A percentile compares a stretch with the other conserved stretches of the same genome.
Evolutionary conservation across 108 stramenopile species (phyloP).

Genomic region (Stephanodiscus triporus): DNA sequence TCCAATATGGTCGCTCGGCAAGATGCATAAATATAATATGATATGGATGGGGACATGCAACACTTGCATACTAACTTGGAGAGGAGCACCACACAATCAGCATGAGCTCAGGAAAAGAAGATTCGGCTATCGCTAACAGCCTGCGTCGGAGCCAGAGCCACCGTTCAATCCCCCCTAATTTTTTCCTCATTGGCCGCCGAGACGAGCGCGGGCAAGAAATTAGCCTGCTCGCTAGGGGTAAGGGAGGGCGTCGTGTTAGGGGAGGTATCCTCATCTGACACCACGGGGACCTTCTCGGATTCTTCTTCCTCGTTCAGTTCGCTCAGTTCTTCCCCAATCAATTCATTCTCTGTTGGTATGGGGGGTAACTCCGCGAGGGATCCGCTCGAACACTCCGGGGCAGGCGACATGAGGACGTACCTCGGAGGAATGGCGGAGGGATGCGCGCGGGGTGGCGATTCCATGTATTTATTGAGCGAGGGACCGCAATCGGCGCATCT

Average conservation of each 20-base stretch:
- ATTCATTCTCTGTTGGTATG: background rate
- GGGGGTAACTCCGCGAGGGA: background rate
- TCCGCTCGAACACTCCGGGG: conserved; percentile 10
- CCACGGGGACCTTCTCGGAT: conserved; percentile 5
- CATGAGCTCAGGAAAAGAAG: no score
- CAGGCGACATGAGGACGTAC: conserved; percentile 51
- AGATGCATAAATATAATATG: no score
- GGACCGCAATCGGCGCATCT: conserved; percentile 27
- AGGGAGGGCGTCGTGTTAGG: conserved; percentile 19
- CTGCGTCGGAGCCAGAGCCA: background rate
- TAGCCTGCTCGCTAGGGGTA: conserved; percentile 11
- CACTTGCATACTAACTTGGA: no score
- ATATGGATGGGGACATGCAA: no score
- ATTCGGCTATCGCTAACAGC: no score
- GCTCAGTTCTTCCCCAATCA: background rate
- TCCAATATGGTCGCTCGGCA: no score
- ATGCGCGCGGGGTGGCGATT: conserved; percentile 24
- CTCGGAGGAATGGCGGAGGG: conserved; percentile 39
- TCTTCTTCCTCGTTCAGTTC: conserved; percentile 10
- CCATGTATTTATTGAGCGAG: conserved; percentile 13
- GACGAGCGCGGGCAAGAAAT: conserved; percentile 30
- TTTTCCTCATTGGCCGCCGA: conserved; percentile 23
- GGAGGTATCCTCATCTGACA: conserved; percentile 31
- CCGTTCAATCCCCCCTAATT: conserved; percentile 10
- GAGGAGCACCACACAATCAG: no score